Evolutionary conservation across 306 rosid species (phyloP).

Genomic region (Crotalaria pallida): DNA sequence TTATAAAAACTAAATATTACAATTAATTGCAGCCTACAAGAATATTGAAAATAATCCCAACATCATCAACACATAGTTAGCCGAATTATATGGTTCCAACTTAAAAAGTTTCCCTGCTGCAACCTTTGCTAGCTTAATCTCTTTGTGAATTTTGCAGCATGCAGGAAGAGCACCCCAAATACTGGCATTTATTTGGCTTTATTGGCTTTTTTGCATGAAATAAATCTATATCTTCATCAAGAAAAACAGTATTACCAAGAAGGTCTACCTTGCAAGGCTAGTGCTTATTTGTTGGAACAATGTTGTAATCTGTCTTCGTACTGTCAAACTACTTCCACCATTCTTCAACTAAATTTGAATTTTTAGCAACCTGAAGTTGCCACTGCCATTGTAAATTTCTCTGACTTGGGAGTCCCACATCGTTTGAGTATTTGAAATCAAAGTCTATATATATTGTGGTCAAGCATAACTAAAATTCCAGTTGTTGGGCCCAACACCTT

Average conservation of each 20-base stretch:
- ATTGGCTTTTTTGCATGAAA: slow-evolving; percentile 48
- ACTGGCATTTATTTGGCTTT: slow-evolving; percentile 51
- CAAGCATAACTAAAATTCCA: too few relatives aligned
- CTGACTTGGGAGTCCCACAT: too few relatives aligned
- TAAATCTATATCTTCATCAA: slow-evolving; percentile 71
- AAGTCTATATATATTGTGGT: too few relatives aligned
- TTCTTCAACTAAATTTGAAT: slow-evolving; percentile 50
- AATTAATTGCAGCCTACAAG: too few relatives aligned
- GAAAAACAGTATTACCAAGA: slow-evolving; percentile 64
- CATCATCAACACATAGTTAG: slow-evolving; percentile 55
- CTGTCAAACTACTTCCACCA: slow-evolving; percentile 70
- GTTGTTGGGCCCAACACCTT: too few relatives aligned
- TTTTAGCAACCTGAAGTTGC: slow-evolving; percentile 76
- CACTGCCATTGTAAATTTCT: too few relatives aligned
- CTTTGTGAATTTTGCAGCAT: slow-evolving; percentile 41
- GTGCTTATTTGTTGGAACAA: slow-evolving; percentile 60
- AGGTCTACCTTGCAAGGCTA: slow-evolving; percentile 72
- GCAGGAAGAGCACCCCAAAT: slow-evolving; percentile 68
- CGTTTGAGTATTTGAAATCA: too few relatives aligned
- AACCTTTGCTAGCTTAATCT: slow-evolving; percentile 46
- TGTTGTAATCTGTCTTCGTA: slow-evolving; percentile 45
- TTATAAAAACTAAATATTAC: too few relatives aligned
- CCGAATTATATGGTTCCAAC: slow-evolving; percentile 59
- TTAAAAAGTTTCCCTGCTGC: slow-evolving; percentile 53
- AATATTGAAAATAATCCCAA: too few relatives aligned